Evolutionary conservation across 768 basidiomycete genomes (phyloP).

Genomic region (Tephrocybe sp.): DNA sequence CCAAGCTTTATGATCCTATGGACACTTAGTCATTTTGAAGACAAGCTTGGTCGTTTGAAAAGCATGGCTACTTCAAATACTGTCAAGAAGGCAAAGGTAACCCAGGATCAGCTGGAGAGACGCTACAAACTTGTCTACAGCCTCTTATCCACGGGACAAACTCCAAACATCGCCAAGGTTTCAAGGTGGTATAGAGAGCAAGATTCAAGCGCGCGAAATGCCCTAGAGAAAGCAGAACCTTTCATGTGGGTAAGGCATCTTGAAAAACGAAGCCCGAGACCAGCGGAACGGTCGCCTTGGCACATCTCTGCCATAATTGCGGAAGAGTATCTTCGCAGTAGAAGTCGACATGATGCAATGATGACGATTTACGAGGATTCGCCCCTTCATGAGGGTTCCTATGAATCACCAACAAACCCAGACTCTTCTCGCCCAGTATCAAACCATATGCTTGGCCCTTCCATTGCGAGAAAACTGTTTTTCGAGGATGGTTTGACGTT

Average conservation of each 20-base stretch:
- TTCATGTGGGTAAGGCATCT: constrained; percentile 73
- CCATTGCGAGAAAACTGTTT: constrained; percentile 35
- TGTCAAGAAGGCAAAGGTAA: constrained; percentile 60
- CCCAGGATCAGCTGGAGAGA: constrained; percentile 60
- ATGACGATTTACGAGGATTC: constrained; percentile 44
- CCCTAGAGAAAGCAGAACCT: constrained; percentile 65
- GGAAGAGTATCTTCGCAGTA: constrained; percentile 59
- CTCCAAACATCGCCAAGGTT: constrained; percentile 46
- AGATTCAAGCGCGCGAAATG: constrained; percentile 41
- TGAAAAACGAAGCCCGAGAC: constrained; percentile 38
- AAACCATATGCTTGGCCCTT: constrained; percentile 36
- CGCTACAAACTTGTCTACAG: constrained; percentile 58
- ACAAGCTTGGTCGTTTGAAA: constrained; percentile 55
- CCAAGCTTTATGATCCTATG: not conserved
- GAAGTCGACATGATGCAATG: constrained; percentile 31
- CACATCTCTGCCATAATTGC: constrained; percentile 66
- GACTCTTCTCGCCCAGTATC: constrained; percentile 30
- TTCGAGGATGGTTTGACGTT: constrained; percentile 54
- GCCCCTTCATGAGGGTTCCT: constrained; percentile 17
- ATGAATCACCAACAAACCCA: constrained; percentile 20
- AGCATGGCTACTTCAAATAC: constrained; percentile 49
- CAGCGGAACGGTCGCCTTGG: constrained; percentile 45
- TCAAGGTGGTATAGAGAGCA: constrained; percentile 62
- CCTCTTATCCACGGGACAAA: constrained; percentile 27
- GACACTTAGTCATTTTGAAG: constrained; percentile 29